Percentiles rank a stretch among this genome's conserved stretches.
phyloP scores from a whole-genome alignment of 441 rosid species.

The Erodium texanum region DNA sequence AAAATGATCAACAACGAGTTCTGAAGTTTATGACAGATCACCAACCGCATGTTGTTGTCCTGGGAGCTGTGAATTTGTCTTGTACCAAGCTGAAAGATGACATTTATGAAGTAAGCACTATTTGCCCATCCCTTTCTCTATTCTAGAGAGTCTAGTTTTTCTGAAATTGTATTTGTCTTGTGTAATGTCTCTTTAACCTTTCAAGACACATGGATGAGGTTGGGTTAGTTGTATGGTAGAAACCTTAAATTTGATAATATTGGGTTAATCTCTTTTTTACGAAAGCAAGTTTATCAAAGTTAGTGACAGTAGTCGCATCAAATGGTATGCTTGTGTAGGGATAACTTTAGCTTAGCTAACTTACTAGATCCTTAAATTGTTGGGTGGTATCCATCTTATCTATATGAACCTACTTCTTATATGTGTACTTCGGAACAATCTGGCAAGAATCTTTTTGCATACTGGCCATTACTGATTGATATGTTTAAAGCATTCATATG shows the following conservation, averaged over 20 bases:
- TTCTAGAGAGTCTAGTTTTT: not conserved
- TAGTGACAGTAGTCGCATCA: not conserved
- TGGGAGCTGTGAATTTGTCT: conserved; percentile 83
- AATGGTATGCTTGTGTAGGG: not conserved
- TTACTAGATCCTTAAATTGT: not conserved
- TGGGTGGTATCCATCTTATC: not conserved
- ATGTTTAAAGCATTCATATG: not conserved
- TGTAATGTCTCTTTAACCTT: no score
- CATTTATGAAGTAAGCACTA: conserved; percentile 67
- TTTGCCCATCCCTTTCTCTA: not conserved
- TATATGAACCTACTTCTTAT: not conserved
- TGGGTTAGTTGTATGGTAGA: not conserved
- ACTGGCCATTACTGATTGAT: not conserved
- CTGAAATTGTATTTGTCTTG: not conserved
- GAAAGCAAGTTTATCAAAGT: not conserved
- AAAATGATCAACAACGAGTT: conserved; percentile 81
- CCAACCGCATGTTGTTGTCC: conserved; percentile 87
- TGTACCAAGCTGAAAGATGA: conserved; percentile 82
- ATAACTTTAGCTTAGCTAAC: not conserved
- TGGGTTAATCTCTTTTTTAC: not conserved
- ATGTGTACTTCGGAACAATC: not conserved
- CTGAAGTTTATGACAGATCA: conserved; percentile 90
- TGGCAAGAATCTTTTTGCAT: not conserved
- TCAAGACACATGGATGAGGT: not conserved
- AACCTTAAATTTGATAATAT: not conserved